These are phyloP conservation scores for Lactifluus pinguis DNA, from an alignment of 768 basidiomycete genomes.

Conservation along the genomic window DNA sequence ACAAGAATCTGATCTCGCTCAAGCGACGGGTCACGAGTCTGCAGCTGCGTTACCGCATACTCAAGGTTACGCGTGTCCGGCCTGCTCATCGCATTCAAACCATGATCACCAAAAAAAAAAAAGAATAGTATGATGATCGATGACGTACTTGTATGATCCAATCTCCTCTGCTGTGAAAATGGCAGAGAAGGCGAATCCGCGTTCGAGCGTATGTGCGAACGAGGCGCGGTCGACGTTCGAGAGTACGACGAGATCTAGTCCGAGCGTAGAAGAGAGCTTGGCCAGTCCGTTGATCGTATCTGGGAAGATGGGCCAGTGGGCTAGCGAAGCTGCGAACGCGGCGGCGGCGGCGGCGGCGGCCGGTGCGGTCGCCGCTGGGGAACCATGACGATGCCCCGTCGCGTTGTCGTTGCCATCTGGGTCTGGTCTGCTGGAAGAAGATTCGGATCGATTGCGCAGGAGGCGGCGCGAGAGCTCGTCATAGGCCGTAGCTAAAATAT, in stretches of 20 bases:
- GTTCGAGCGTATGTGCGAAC: conserved; percentile 47
- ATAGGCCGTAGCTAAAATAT: no score
- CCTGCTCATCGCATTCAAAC: neutral
- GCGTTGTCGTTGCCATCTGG: no score
- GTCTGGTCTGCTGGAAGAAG: no score
- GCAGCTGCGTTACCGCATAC: conserved; percentile 35
- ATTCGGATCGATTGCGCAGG: no score
- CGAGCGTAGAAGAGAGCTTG: conserved; percentile 44
- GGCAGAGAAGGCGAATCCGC: conserved; percentile 40
- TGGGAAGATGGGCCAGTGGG: conserved; percentile 55
- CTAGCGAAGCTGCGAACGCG: conserved; percentile 53
- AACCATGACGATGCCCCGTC: no score
- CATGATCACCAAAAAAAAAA: neutral
- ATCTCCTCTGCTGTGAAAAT: conserved; percentile 66
- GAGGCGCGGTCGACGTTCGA: conserved; percentile 67
- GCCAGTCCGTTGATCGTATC: conserved; percentile 56
- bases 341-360: conserved; percentile 5
- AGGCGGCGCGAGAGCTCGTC: no score
- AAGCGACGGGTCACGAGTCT: conserved; percentile 23
- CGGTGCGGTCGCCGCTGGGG: no score
- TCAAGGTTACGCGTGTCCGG: conserved; percentile 38
- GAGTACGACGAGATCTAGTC: conserved; percentile 59
- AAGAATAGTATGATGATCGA: neutral
- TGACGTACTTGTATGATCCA: conserved; percentile 62
- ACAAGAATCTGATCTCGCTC: conserved; percentile 44